Evolutionary conservation across 164 flowering plant genomes (phyloP), one percentile per base, ranked within the genome.

Genomic region (Buxus sempervirens): DNA sequence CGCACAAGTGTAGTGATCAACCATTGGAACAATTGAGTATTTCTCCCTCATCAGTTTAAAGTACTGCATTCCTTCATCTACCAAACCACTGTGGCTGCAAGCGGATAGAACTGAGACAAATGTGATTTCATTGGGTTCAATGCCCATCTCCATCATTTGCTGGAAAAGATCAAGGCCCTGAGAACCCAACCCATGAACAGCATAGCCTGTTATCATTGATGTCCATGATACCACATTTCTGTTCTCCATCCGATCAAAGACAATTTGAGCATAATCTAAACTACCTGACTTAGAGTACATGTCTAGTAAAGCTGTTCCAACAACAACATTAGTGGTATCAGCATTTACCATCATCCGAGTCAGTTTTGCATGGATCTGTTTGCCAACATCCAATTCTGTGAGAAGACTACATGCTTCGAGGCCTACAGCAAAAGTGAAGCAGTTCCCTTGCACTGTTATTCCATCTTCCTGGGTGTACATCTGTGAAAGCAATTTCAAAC

Each of bases 91-190:
- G 74, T 76, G 80, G 54, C 78, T 78, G 45, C 83, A 78, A 53
- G 80, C 79, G 42, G 72, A 66, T 69, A 82, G 59, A n/a, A 82
- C 64, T 1, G 78, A 67, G 12, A 80, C 55, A 66, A 80, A 82
- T 21, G 85, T 80, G n/a, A 82, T 77, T 36, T 76, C 80, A 71
- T 74, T 78, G 7, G 83, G 85, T 58, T 73, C 62, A 21, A 77
- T 9, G 7, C 82, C 79, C n/a, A 36, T 68, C 27, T 64, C 67
- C 16, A 69, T 32, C 85, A 79, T 75, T 58, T 71, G 63, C 12
- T 66, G 54, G 63, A 82, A 82, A 70, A 70, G 14, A 25, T 68
- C 73, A 45, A 82, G 76, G 19, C 75, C 83, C 54, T 32, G 75
- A 24, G 58, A 61, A 49, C 80, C 79, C 23, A 61, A 24, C 1